Conservation (phyloP, 2,329 filamentous ascomycete species). For the Mycosphaerella sp. region DNA sequence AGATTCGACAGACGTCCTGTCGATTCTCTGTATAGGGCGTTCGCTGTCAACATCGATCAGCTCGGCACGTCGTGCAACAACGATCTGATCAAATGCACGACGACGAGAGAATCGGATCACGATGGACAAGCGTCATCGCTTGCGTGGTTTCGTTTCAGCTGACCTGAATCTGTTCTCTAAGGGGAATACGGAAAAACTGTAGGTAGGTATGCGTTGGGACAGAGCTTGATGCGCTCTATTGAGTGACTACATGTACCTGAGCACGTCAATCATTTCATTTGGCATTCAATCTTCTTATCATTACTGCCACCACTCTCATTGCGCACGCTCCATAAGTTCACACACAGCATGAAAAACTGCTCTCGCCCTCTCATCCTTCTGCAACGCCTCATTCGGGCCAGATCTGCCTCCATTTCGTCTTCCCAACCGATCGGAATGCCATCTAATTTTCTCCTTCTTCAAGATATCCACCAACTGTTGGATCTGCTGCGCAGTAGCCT, state of each 20-base stretch:
- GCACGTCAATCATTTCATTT: not conserved
- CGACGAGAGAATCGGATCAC: no score
- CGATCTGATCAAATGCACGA: no score
- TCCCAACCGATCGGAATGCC: conserved; percentile 31
- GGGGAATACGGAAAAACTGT: no score
- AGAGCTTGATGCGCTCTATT: no score
- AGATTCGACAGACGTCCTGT: no score
- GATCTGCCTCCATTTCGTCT: conserved; percentile 23
- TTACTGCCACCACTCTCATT: not conserved
- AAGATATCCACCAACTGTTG: conserved; percentile 25
- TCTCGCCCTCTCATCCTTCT: conserved; percentile 27
- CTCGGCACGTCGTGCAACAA: no score
- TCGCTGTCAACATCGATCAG: no score
- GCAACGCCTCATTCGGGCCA: conserved; percentile 25
- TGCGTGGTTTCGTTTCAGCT: no score
- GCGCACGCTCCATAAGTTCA: conserved; percentile 27
- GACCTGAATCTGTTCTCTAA: no score
- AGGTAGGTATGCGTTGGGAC: no score
- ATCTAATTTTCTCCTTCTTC: conserved; percentile 32
- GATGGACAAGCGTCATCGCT: no score
- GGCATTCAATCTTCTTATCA: not conserved
- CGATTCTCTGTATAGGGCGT: no score
- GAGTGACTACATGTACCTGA: not conserved
- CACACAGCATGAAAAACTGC: conserved; percentile 33
- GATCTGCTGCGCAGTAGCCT: conserved; percentile 21